phyloP scores from a whole-genome alignment of 2,329 filamentous ascomycete genomes.

The Graphilbum ipis-grandicollis region DNA sequence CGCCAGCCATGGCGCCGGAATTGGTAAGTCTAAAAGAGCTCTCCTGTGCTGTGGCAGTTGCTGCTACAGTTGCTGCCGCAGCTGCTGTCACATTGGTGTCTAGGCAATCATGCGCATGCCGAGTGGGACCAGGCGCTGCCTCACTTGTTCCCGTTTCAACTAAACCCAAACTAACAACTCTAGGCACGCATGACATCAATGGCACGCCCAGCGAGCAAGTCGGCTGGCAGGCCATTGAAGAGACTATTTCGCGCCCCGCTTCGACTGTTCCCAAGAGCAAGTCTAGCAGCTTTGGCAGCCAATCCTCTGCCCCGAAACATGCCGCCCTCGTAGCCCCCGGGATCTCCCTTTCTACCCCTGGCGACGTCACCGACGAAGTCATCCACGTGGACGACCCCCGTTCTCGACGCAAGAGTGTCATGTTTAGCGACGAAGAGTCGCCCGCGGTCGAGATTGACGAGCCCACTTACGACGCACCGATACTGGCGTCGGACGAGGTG shows the following conservation, averaged over 20 bases:
- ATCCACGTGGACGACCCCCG: conserved; percentile 63
- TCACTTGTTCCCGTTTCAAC: no score
- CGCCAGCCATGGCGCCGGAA: conserved; percentile 31
- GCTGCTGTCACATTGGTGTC: no score
- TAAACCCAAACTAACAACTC: background rate
- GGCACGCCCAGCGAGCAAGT: conserved; percentile 82
- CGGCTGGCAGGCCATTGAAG: conserved; percentile 72
- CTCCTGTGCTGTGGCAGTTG: no score
- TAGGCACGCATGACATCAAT: conserved; percentile 45
- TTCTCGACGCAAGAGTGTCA: conserved; percentile 21
- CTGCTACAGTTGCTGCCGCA: background rate
- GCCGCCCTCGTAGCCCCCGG: conserved; percentile 10
- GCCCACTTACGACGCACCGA: conserved; percentile 48
- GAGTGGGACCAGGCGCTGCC: no score
- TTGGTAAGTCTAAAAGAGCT: conserved; percentile 26
- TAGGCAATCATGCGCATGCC: no score
- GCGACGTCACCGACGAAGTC: conserved; percentile 32
- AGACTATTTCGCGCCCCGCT: conserved; percentile 50
- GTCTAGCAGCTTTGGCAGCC: conserved; percentile 7
- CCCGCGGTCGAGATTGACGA: conserved; percentile 33
- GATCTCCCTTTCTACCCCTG: conserved; percentile 13
- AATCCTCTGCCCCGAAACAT: conserved; percentile 11
- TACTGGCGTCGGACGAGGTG: conserved; percentile 78
- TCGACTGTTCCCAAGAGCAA: conserved; percentile 7
- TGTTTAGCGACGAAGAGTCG: conserved; percentile 26